Percentiles rank a stretch among this genome's conserved stretches.
phyloP scores from a whole-genome alignment of 805 yeast species.

The Lipomyces oligophaga region DNA sequence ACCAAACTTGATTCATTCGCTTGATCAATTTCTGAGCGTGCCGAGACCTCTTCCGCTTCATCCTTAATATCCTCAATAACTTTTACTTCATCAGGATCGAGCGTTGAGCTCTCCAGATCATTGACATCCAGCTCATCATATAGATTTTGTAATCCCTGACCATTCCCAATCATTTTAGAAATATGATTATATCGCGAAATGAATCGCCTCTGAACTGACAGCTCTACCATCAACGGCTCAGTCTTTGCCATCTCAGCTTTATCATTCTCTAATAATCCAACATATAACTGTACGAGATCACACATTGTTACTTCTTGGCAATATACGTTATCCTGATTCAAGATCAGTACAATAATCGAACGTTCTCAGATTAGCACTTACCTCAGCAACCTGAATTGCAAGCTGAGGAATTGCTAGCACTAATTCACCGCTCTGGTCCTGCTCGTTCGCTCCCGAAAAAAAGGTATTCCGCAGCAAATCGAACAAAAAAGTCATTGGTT shows the following conservation, averaged over 20 bases:
- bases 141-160: constrained; percentile 17
- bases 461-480: constrained; percentile 7
- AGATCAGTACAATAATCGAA: background rate
- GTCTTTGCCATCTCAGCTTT: background rate
- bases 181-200: constrained; percentile 21
- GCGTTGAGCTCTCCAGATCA: background rate
- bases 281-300: constrained; percentile 23
- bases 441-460: constrained; percentile 7
- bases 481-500: constrained; percentile 16
- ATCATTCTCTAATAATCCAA: constrained; percentile 15
- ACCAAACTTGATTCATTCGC: background rate
- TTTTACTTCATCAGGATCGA: background rate
- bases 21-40: background rate
- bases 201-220: constrained; percentile 16
- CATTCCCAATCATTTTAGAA: constrained; percentile 16
- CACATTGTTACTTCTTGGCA: constrained; percentile 21
- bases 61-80: background rate
- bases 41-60: background rate
- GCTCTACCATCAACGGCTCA: constrained; percentile 6
- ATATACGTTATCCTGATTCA: constrained; percentile 17
- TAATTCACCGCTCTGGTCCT: constrained; percentile 11
- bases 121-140: background rate
- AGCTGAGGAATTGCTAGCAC: constrained; percentile 14
- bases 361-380: background rate
- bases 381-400: constrained; percentile 17